Conservation (phyloP, 495 filamentous ascomycete genomes). For the Neurospora tetrasperma region DNA sequence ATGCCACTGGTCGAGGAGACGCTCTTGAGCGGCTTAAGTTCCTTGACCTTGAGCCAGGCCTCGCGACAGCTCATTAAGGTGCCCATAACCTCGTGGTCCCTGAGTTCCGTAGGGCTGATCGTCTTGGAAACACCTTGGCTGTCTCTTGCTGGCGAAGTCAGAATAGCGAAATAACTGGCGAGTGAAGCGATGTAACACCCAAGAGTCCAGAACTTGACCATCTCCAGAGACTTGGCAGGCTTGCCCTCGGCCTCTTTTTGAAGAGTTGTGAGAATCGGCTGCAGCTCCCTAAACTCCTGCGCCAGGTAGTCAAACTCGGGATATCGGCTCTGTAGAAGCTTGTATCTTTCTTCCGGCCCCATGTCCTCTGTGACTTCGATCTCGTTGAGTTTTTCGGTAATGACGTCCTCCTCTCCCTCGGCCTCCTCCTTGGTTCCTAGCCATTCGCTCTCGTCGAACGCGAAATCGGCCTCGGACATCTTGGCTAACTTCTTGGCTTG, state of each 20-base stretch:
- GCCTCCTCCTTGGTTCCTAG: constrained; percentile 35
- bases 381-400: constrained; percentile 77
- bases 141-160: constrained; percentile 61
- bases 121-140: constrained; percentile 44
- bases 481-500: constrained; percentile 81
- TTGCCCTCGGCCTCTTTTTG: constrained; percentile 43
- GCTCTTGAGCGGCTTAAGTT: constrained; percentile 30
- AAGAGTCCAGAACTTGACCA: constrained; percentile 64
- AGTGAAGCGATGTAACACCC: constrained; percentile 76
- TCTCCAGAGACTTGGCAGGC: constrained; percentile 42
- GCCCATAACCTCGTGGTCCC: constrained; percentile 83
- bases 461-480: constrained; percentile 84
- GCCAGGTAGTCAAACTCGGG: constrained; percentile 84
- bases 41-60: constrained; percentile 68
- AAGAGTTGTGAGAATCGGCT: constrained; percentile 50
- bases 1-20: constrained; percentile 12
- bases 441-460: constrained; percentile 87
- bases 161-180: constrained; percentile 85
- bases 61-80: constrained; percentile 68
- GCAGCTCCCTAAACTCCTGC: constrained; percentile 66
- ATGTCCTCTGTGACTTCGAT: constrained; percentile 72
- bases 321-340: constrained; percentile 67
- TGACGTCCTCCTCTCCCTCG: constrained; percentile 41
- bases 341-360: constrained; percentile 60
- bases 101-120: constrained; percentile 54